phyloP scores from a whole-genome alignment of 495 filamentous ascomycete genomes.

The Trichoderma asperelloides region DNA sequence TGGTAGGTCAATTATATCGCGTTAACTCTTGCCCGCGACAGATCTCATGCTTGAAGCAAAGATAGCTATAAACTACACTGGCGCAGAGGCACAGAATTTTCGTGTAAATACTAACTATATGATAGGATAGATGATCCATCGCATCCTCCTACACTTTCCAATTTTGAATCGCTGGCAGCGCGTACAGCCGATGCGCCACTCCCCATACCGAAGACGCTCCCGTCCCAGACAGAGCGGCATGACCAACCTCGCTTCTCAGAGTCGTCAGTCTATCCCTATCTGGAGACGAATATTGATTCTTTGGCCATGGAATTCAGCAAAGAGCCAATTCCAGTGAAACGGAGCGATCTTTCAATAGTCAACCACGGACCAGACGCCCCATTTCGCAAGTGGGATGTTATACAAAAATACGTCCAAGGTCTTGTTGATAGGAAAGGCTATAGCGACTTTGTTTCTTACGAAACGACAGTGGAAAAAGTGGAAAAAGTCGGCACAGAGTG shows the following conservation, averaged over 20 bases:
- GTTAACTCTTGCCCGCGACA: not conserved
- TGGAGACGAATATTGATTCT: slow-evolving; percentile 35
- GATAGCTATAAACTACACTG: not conserved
- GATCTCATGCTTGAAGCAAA: not conserved
- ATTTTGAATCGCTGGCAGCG: slow-evolving; percentile 32
- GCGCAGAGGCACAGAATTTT: not conserved
- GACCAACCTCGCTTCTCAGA: slow-evolving; percentile 41
- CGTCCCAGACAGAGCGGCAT: slow-evolving; percentile 33
- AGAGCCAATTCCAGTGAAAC: slow-evolving; percentile 29
- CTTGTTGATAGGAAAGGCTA: slow-evolving; percentile 27
- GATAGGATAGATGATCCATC: slow-evolving; percentile 35
- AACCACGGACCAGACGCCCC: slow-evolving; percentile 25
- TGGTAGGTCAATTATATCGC: slow-evolving; percentile 31
- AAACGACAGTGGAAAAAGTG: slow-evolving; percentile 29
- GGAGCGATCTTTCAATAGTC: slow-evolving; percentile 19
- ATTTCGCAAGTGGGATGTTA: slow-evolving; percentile 28
- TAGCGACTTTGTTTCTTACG: slow-evolving; percentile 25
- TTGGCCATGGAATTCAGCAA: slow-evolving; percentile 31
- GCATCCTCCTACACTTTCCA: slow-evolving; percentile 23
- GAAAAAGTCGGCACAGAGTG: slow-evolving; percentile 27
- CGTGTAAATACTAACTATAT: slow-evolving; percentile 2
- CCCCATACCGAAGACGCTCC: slow-evolving; percentile 36
- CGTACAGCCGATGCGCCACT: slow-evolving; percentile 42
- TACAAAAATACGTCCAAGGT: slow-evolving; percentile 25
- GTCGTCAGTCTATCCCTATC: slow-evolving; percentile 33